A percentile compares a stretch with the other conserved stretches of the same genome.
phyloP scores from a whole-genome alignment of 768 basidiomycete species.

The Hortiboletus flavorubellus region DNA sequence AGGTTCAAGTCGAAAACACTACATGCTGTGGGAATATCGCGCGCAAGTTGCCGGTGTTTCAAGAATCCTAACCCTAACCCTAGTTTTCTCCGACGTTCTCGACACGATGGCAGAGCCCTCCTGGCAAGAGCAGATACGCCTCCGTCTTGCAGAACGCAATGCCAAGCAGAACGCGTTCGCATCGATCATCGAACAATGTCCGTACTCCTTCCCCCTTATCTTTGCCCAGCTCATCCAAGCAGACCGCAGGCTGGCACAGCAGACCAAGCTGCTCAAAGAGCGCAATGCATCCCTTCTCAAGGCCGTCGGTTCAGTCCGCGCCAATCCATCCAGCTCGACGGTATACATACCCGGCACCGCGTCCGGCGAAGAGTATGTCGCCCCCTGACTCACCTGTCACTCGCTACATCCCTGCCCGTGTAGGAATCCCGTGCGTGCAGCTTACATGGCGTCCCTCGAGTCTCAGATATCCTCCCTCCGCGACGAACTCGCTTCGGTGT shows the following conservation, averaged over 20 bases:
- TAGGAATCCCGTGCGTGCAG: constrained; percentile 82
- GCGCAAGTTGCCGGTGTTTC: constrained; percentile 21
- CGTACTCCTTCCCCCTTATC: constrained; percentile 24
- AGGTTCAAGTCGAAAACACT: constrained; percentile 16
- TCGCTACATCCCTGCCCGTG: not conserved
- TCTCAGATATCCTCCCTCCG: constrained; percentile 89
- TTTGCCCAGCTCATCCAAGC: constrained; percentile 18
- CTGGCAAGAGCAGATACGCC: constrained; percentile 81
- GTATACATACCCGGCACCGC: constrained; percentile 53
- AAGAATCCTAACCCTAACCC: constrained; percentile 26
- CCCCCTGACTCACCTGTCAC: not conserved
- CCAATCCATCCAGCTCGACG: constrained; percentile 59
- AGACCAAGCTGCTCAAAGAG: constrained; percentile 88
- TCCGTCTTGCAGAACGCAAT: constrained; percentile 81
- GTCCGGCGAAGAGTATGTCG: constrained; percentile 65
- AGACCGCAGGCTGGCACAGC: constrained; percentile 92
- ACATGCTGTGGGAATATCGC: constrained; percentile 21
- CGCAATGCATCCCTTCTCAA: constrained; percentile 86
- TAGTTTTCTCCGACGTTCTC: constrained; percentile 14
- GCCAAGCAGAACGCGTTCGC: constrained; percentile 76
- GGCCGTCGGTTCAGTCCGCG: constrained; percentile 72
- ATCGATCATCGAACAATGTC: constrained; percentile 91
- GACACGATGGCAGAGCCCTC: constrained; percentile 68
- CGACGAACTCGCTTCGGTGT: constrained; percentile 89
- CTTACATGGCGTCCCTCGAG: constrained; percentile 89